Base-by-base conservation (phyloP, 2,329 filamentous ascomycete genomes). In the Sclerotinia trifoliorum region DNA sequence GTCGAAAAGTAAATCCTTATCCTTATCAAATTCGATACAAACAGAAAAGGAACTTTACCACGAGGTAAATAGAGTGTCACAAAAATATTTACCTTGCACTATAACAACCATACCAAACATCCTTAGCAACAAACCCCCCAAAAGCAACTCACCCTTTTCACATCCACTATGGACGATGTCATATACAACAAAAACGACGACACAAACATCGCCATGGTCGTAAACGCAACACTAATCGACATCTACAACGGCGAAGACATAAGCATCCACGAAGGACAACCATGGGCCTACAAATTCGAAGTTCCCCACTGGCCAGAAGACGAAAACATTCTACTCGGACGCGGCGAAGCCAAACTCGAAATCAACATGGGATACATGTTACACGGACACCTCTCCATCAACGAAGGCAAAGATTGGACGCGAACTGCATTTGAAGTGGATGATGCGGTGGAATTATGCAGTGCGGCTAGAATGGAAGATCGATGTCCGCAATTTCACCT, bases 361-460 rank as follows among this genome's bases (percentile, higher is more conserved):
- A 26, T 67, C 39, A 49, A 57, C 1, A 63, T 35, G 21, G 49
- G 49, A n/a, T 67, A 67, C 26, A 67, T 63, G 19, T 35, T 67
- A 19, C 55, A 67, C 19, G 65, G 65, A 5, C 42, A 44, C 7
- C 39, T 67, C 3, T 63, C 57, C 6, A 55, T 67, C n/a, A 63
- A 63, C 35, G 65, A 67, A 51, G 49, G 65, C 48, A 39, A 35
- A n/a, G 5, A 48, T 7, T 67, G 57, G 65, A 67, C 65, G 15
- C 57, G 65, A 0, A 67, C 65, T 3, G 65, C 65, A 2, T 67
- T 67, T 2, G 65, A 67, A 55, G 48, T 67, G 13, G 65, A 67
- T 8, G 57, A 67, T 10, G 65, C 49, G 15, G 21, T 67, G 8
- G 42, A 48, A 21, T 8, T 67, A 39, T 32, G 32, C 3, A 32